These are phyloP conservation scores for Kitagawia praeruptora DNA, from an alignment of 129 eudicot genomes.

Conservation along the genomic window DNA sequence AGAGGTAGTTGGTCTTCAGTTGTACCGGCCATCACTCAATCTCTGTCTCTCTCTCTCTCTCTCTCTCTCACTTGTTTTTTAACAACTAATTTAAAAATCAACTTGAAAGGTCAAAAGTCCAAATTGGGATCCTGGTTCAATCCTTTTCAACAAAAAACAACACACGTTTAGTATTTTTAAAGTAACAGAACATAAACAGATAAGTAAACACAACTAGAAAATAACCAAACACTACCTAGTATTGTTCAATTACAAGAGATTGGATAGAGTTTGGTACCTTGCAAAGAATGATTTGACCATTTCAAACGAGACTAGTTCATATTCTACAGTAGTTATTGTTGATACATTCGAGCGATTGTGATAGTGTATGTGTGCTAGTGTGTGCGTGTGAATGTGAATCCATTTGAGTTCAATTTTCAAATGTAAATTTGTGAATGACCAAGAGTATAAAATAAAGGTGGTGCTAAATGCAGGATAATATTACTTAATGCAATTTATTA, in stretches of 20 bases:
- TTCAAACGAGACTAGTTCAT: too few relatives aligned
- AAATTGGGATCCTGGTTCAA: constrained; percentile 21
- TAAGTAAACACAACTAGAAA: not conserved
- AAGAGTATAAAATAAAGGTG: too few relatives aligned
- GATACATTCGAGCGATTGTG: not conserved
- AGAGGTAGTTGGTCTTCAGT: constrained; percentile 22
- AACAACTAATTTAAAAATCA: constrained; percentile 6
- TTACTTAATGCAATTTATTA: too few relatives aligned
- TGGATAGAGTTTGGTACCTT: not conserved
- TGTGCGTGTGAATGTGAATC: not conserved
- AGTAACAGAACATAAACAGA: not conserved
- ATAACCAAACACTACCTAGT: too few relatives aligned
- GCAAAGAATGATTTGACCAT: not conserved
- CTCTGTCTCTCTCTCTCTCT: not conserved
- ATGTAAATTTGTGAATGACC: too few relatives aligned
- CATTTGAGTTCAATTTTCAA: too few relatives aligned
- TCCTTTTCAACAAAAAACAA: not conserved
- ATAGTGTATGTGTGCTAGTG: not conserved
- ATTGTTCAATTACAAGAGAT: too few relatives aligned
- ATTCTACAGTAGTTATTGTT: not conserved
- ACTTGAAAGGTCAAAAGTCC: constrained; percentile 28
- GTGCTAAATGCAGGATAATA: too few relatives aligned
- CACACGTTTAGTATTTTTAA: too few relatives aligned
- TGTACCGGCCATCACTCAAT: constrained; percentile 34
- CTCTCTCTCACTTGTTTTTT: constrained; percentile 15